A percentile compares a stretch with the other conserved stretches of the same genome.
phyloP scores from a whole-genome alignment of 192 early-diverging fungal genomes.

The Haplosporangium gracile region DNA sequence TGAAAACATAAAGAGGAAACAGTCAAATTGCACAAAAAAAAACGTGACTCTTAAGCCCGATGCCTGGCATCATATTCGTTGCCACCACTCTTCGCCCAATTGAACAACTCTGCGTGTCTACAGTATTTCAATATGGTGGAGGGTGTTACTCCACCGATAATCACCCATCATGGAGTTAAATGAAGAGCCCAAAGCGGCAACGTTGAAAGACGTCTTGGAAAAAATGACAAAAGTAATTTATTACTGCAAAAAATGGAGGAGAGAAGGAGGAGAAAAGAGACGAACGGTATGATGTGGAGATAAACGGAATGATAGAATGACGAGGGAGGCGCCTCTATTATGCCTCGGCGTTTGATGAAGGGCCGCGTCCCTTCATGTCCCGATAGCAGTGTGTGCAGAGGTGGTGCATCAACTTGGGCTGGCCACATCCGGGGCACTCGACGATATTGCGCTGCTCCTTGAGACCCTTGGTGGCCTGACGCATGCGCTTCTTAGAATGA shows the following conservation, averaged over 20 bases:
- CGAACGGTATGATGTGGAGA: neutral
- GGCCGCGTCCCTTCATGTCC: constrained; percentile 68
- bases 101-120: neutral
- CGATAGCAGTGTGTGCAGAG: constrained; percentile 82
- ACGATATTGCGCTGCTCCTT: constrained; percentile 77
- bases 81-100: neutral
- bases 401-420: constrained; percentile 80
- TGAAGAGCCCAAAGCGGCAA: neutral
- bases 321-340: neutral
- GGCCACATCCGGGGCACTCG: constrained; percentile 84
- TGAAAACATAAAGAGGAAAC: neutral
- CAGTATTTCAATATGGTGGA: too few relatives aligned
- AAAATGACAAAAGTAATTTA: neutral
- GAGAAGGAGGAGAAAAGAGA: neutral
- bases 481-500: constrained; percentile 91
- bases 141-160: neutral
- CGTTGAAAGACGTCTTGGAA: neutral
- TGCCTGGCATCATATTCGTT: neutral
- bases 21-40: neutral
- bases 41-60: neutral
- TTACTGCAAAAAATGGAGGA: neutral
- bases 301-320: neutral
- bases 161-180: neutral
- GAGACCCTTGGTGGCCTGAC: constrained; percentile 82
- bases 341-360: constrained; percentile 38